phyloP scores from a whole-genome alignment of 78 protist species.

The Goniomonas avonlea region DNA sequence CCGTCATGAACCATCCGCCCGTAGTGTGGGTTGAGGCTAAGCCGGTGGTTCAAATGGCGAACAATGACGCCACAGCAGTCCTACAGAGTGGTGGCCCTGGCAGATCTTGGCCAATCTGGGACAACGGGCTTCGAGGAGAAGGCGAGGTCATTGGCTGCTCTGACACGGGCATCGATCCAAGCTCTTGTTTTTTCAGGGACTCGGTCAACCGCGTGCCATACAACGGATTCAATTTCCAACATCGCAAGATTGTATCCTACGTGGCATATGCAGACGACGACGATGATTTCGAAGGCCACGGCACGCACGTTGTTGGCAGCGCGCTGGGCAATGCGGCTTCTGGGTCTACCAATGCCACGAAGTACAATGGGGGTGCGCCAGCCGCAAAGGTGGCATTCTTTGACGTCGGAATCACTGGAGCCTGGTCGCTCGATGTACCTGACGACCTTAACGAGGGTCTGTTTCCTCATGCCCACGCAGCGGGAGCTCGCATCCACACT shows the following conservation, averaged over 20 bases:
- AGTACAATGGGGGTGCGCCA: constrained; percentile 29
- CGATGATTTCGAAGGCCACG: constrained; percentile 30
- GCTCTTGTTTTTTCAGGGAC: no score
- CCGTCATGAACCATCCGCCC: no score
- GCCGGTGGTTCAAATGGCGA: no score
- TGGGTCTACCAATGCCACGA: not conserved
- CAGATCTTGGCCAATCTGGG: constrained; percentile 15
- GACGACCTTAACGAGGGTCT: constrained; percentile 21
- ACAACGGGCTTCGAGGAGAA: not conserved
- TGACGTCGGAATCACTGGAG: constrained; percentile 5
- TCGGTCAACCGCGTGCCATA: no score
- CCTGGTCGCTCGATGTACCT: not conserved
- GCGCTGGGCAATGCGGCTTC: not conserved
- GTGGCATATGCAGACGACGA: no score
- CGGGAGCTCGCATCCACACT: constrained; percentile 19
- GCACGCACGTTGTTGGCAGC: constrained; percentile 36
- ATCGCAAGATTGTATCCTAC: constrained; percentile 1
- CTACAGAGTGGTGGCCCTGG: no score
- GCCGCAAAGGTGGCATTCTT: constrained; percentile 7
- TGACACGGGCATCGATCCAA: no score
- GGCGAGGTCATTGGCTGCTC: not conserved
- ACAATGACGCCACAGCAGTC: no score
- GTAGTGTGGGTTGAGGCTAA: no score
- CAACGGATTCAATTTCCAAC: not conserved
- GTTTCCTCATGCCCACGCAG: not conserved